These are phyloP conservation scores for Thielaviopsis euricoi DNA, from an alignment of 2,329 filamentous ascomycete genomes.

Conservation along the genomic window DNA sequence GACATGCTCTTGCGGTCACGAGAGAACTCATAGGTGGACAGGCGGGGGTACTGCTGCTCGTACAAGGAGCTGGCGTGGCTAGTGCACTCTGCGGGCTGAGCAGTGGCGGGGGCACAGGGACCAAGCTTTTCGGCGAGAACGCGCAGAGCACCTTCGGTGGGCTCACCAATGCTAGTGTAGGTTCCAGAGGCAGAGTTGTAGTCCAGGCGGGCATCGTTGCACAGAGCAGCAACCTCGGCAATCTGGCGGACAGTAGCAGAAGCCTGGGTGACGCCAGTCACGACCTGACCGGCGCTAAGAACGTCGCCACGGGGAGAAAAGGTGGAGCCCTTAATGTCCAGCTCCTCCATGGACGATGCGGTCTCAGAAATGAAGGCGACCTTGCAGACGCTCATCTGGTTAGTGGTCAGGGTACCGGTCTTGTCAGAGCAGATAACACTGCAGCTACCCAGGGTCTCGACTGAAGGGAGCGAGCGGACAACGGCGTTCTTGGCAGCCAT, in stretches of 20 bases:
- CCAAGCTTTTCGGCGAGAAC: conserved; percentile 90
- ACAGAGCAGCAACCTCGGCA: conserved; percentile 54
- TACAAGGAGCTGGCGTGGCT: conserved; percentile 77
- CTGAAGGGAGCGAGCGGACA: conserved; percentile 86
- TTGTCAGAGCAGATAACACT: conserved; percentile 99
- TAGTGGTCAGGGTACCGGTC: conserved; percentile 93
- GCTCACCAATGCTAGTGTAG: conserved; percentile 78
- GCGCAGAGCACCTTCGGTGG: conserved; percentile 84
- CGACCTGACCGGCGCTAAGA: conserved; percentile 46
- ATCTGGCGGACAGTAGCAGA: conserved; percentile 72
- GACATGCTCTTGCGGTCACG: conserved; percentile 99
- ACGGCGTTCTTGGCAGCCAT: conserved; percentile 99
- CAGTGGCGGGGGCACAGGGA: conserved; percentile 46
- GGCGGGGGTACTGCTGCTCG: conserved; percentile 54
- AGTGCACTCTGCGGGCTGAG: conserved; percentile 44
- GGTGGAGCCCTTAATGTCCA: conserved; percentile 83
- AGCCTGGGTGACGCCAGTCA: conserved; percentile 50
- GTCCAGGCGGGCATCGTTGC: conserved; percentile 74
- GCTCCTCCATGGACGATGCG: conserved; percentile 62
- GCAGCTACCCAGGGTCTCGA: conserved; percentile 96
- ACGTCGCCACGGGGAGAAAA: conserved; percentile 73
- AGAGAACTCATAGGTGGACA: conserved; percentile 92
- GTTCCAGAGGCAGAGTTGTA: conserved; percentile 61
- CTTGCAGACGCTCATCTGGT: conserved; percentile 98
- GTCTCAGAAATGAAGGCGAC: conserved; percentile 65